Conservation (phyloP, 1,284 basidiomycete species). For the Tremellales sp. region DNA sequence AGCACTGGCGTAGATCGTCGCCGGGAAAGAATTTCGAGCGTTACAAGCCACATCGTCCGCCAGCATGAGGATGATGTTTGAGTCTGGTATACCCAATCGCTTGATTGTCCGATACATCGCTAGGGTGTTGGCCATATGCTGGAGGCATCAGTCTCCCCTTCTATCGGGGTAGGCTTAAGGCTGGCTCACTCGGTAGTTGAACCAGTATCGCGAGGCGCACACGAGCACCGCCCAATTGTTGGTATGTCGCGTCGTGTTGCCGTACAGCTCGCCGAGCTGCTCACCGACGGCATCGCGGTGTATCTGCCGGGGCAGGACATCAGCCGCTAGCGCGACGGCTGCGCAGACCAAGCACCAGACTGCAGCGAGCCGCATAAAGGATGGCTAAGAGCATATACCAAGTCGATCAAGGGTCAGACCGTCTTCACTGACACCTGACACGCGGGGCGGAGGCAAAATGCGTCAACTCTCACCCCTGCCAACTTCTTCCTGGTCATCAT, state of each 20-base stretch:
- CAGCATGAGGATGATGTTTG: slow-evolving; percentile 97
- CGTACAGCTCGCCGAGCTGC: slow-evolving; percentile 19
- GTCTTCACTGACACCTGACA: too few relatives aligned
- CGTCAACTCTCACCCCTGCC: not conserved
- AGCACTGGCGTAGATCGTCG: slow-evolving; percentile 80
- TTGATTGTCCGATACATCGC: slow-evolving; percentile 99
- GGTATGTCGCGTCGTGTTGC: slow-evolving; percentile 57
- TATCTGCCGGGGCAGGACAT: not conserved
- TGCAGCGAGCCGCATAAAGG: too few relatives aligned
- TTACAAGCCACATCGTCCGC: slow-evolving; percentile 97
- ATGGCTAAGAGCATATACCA: too few relatives aligned
- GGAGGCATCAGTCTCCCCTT: not conserved
- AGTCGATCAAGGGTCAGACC: too few relatives aligned
- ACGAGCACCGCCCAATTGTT: slow-evolving; percentile 99
- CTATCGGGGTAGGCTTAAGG: not conserved
- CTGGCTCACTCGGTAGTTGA: slow-evolving; percentile 83
- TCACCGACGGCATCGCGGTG: slow-evolving; percentile 11
- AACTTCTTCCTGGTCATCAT: not conserved
- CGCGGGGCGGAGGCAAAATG: too few relatives aligned
- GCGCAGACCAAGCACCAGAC: too few relatives aligned
- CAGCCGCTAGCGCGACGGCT: too few relatives aligned
- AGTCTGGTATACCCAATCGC: slow-evolving; percentile 93
- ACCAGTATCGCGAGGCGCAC: slow-evolving; percentile 92
- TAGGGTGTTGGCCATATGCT: slow-evolving; percentile 95
- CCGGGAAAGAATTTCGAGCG: slow-evolving; percentile 84